These are phyloP conservation scores for Termitomyces sp. DNA, from an alignment of 1,284 basidiomycete species.

Conservation along the genomic window DNA sequence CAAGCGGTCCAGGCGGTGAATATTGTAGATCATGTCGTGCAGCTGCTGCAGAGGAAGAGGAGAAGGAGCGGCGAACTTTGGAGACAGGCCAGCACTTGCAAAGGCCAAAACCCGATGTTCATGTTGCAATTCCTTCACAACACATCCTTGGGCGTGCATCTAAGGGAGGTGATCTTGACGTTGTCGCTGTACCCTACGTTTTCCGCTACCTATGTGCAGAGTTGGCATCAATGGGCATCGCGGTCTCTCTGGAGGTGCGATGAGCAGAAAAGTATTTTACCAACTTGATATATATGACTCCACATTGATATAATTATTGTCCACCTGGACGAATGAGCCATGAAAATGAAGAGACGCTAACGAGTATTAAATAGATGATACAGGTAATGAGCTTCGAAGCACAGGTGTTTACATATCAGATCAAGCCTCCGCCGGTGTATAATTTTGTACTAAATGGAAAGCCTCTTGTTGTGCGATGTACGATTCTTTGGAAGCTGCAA, in stretches of 20 bases:
- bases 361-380: constrained; percentile 1
- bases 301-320: constrained; percentile 9
- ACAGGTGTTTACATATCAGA: background rate
- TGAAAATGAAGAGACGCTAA: background rate
- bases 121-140: constrained; percentile 57
- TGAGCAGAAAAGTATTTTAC: constrained; percentile 21
- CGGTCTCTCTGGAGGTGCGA: constrained; percentile 68
- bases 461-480: background rate
- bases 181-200: constrained; percentile 94
- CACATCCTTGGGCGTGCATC: constrained; percentile 55
- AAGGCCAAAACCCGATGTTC: constrained; percentile 43
- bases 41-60: constrained; percentile 58
- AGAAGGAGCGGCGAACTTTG: constrained; percentile 48
- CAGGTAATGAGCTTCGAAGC: background rate
- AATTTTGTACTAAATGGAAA: background rate
- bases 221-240: constrained; percentile 81
- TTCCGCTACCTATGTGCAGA: constrained; percentile 87
- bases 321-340: background rate
- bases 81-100: constrained; percentile 42
- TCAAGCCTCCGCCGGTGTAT: constrained; percentile 5
- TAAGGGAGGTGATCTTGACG: constrained; percentile 82
- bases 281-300: constrained; percentile 10
- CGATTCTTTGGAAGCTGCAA: background rate
- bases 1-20: constrained; percentile 73
- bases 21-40: constrained; percentile 89